Base-by-base conservation (phyloP, 768 basidiomycete genomes). In the Termitomyces sp. region DNA sequence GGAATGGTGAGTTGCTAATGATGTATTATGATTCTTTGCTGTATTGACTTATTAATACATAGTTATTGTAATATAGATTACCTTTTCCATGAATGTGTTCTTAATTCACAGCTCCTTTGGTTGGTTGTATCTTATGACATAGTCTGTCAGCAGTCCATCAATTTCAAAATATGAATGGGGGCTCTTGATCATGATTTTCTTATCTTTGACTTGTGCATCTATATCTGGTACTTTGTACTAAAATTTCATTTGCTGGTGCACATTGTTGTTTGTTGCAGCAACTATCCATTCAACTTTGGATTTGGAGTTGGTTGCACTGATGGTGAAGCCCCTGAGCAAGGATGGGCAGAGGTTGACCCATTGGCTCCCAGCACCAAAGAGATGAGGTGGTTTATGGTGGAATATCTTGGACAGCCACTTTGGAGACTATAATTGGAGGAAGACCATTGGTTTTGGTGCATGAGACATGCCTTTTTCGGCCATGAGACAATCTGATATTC, bases 321-420 rank as follows among this genome's bases (percentile, higher is more conserved):
- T 58, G 74, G 74, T 0, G 73, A 76, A 48, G 70, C 63, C 0
- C 59, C 66, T 3, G 73, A 76, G 57, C 55, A 67, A 2, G 63
- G 62, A 0, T 76, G 72, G 73, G 60, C 70, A 0, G 35, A 62
- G 19, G 60, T 67, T 12, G 69, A 74, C 51, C 62, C 59, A 0
- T 37, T 68, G 0, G 65, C 73, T 14, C 19, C 53, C 3, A 71
- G 71, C 37, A 73, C 72, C 1, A 58, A 63, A 21, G 74, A 73
- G 60, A 76, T 77, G 75, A 71, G 72, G 3, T 67, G 71, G 70
- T 2, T 65, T 65, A 5, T 56, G 69, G 2, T 56, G 61, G 0
- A 69, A 72, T 25, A 59, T 55, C 0, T 32, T 74, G 1, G 67
- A 72, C 48, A 63, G 65, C 27, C 68, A 69, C 23, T 72, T 66